These are phyloP conservation scores for Pseudopediastrum boryanum DNA, from an alignment of 139 green algal genomes.

Conservation along the genomic window DNA sequence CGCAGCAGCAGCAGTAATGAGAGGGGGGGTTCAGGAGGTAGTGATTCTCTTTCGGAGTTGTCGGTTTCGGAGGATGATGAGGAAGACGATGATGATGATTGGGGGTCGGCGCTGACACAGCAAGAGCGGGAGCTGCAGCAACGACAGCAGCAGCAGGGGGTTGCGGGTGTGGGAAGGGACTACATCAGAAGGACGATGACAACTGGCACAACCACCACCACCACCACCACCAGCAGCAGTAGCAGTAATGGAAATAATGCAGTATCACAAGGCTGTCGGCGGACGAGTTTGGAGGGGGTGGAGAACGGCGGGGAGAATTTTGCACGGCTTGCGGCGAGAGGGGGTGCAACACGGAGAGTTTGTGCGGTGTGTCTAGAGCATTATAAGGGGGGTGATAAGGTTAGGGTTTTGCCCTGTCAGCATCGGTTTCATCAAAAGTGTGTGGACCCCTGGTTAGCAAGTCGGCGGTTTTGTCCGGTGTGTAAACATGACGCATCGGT, in stretches of 20 bases:
- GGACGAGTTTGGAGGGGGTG: not conserved
- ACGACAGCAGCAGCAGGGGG: not conserved
- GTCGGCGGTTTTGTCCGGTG: slow-evolving; percentile 23
- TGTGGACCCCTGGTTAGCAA: slow-evolving; percentile 27
- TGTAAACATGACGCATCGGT: slow-evolving; percentile 28
- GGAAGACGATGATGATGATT: too few relatives aligned
- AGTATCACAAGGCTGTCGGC: not conserved
- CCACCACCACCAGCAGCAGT: not conserved
- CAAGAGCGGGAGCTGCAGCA: not conserved
- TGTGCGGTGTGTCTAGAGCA: slow-evolving; percentile 69
- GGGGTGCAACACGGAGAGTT: slow-evolving; percentile 55
- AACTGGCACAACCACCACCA: not conserved
- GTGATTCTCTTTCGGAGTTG: too few relatives aligned
- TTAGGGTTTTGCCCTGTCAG: slow-evolving; percentile 36
- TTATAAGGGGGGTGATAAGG: slow-evolving; percentile 42
- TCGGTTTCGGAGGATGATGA: too few relatives aligned
- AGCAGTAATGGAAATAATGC: slow-evolving; percentile 14
- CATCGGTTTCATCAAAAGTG: slow-evolving; percentile 27
- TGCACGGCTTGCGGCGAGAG: slow-evolving; percentile 31
- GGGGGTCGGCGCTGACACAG: too few relatives aligned
- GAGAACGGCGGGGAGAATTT: slow-evolving; percentile 17
- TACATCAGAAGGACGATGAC: not conserved
- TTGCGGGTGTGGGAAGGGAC: not conserved
- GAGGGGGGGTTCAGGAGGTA: too few relatives aligned
- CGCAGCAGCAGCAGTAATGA: too few relatives aligned